Evolutionary conservation across 768 basidiomycete genomes (phyloP).

Genomic region (Kondoa malvinella): DNA sequence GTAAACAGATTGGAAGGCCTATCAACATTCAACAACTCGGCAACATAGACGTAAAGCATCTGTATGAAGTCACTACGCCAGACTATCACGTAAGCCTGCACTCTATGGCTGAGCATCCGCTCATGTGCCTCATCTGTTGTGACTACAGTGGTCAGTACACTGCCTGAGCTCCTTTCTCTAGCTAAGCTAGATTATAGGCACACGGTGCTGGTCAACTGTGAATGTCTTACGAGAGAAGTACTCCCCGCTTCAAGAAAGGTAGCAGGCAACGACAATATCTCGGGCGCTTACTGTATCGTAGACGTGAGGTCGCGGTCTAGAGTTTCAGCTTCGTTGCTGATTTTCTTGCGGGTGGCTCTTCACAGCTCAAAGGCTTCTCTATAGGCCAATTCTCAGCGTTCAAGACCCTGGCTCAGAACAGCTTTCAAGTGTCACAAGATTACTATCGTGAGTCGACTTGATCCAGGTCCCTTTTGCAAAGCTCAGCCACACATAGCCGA

Average conservation of each 20-base stretch:
- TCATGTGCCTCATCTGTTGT: not conserved
- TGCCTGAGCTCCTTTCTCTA: not conserved
- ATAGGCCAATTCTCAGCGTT: not conserved
- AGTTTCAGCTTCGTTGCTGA: not conserved
- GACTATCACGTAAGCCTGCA: not conserved
- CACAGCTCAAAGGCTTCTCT: constrained; percentile 7
- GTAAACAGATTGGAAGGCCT: not conserved
- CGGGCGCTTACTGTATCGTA: constrained; percentile 3
- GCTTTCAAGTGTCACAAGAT: constrained; percentile 5
- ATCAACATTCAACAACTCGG: constrained; percentile 5
- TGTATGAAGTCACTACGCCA: not conserved
- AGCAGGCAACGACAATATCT: not conserved
- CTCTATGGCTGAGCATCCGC: not conserved
- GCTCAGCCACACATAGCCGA: not conserved
- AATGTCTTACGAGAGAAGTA: not conserved
- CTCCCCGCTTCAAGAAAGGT: not conserved
- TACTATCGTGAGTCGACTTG: not conserved
- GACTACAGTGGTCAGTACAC: not conserved
- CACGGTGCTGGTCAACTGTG: constrained; percentile 6
- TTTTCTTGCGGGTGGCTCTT: not conserved
- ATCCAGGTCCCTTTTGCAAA: not conserved
- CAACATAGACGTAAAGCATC: not conserved
- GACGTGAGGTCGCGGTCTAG: not conserved
- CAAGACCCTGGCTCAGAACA: constrained; percentile 1
- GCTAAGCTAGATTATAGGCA: not conserved